Base-by-base conservation (phyloP, 352 stramenopile species). In the Paralagenidium karlingii region DNA sequence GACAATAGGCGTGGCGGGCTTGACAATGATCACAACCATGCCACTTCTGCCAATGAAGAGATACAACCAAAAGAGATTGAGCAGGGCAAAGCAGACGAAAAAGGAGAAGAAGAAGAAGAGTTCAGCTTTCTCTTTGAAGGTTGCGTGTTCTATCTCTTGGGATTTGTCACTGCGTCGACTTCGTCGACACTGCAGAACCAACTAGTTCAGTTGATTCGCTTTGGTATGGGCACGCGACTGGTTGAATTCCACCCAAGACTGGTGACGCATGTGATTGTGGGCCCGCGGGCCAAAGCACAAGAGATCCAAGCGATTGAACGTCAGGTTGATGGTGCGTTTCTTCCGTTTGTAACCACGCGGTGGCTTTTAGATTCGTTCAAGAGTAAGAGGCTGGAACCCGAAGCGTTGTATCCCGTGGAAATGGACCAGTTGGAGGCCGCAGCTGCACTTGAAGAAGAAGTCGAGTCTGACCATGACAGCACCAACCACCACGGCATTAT, bases 211-310 rank as follows among this genome's bases (percentile, higher is more conserved):
- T 32, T 87, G 19, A 59, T 84, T 42, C 69, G 74, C 11, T 59
- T 55, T n/a, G 60, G 60, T 8, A 80, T 84, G 69, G 74, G 74
- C 20, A 75, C 69, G 30, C 74, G 81, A 28, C 84, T 77, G 38
- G 63, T 81, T 31, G 53, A 73, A 19, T 45, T 81, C 39, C 60
- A 70, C 19, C 16, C 66, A 13, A 53, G 42, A 3, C 64, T 68
- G n/a, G 74, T 84, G 29, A 82, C 69, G 3, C 74, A 87, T 28
- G 58, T 87, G 1, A 16, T 87, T 19, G 74, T 82, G 9, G 82
- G 73, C 28, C 59, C 65, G 3, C 68, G 60, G 13, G 40, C 80
- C 0, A 57, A 79, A 43, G 26, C 53, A 9, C 33, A 44, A n/a
- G 58, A 43, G 5, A 45, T 82, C 7, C 42, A 55, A 10, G 26